Evolutionary conservation across 164 flowering plant genomes (phyloP), one percentile per base, ranked within the genome.

Genomic region (Brasenia schreberi): DNA sequence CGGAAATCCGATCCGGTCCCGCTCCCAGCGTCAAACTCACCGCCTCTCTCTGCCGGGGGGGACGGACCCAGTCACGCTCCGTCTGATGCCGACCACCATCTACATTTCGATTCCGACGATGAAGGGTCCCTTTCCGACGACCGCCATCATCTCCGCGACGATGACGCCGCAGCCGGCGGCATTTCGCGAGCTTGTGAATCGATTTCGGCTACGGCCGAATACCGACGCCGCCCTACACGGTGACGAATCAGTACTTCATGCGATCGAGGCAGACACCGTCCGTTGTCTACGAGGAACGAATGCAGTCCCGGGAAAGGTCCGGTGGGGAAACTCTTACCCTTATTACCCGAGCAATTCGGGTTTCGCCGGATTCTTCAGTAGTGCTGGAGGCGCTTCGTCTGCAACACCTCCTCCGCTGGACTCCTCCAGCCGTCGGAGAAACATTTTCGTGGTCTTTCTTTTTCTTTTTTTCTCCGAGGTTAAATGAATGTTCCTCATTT

Each of bases 401-500:
- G 84, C 90, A 19, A 82, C 92, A 1, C 99, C 97, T 9, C 93
- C 96, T 10, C 96, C 77, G 0, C 4, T 12, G 7, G 5, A 61
- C 33, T 18, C 19, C 9, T 12, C 12, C 63, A 18, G 5, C 2
- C 60, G 16, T 4, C 60, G 16, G 60, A 18, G 16, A 14, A 14
- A n/a, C n/a, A n/a, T n/a, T n/a, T n/a, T n/a, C n/a, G n/a, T n/a
- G n/a, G n/a, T n/a, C n/a, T n/a, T n/a, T n/a, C n/a, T n/a, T n/a
- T n/a, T n/a, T n/a, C n/a, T n/a, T n/a, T n/a, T n/a, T n/a, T n/a
- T n/a, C n/a, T n/a, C n/a, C n/a, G n/a, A n/a, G n/a, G n/a, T n/a
- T n/a, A n/a, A n/a, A n/a, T n/a, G n/a, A n/a, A n/a, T n/a, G n/a
- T n/a, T n/a, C n/a, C n/a, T n/a, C n/a, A n/a, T n/a, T n/a, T n/a